Base-by-base conservation (phyloP, 2,329 filamentous ascomycete genomes). In the Cytospora leucostoma region DNA sequence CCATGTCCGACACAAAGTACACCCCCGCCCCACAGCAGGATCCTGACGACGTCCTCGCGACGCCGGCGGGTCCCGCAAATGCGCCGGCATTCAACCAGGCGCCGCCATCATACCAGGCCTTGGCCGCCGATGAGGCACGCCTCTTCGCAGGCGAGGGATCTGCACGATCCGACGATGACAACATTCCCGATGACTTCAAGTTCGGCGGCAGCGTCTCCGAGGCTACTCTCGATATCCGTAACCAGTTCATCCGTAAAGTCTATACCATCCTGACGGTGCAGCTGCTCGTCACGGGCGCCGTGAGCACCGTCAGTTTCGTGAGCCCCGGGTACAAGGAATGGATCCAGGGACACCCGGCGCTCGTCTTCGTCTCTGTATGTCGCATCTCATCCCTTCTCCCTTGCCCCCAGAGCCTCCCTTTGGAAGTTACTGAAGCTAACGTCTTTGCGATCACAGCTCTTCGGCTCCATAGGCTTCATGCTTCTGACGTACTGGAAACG, bases 231-330 rank as follows among this genome's bases (percentile, higher is more conserved):
- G 93, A 96, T 72, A 97, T 99, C 74, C 91, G 94, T 70, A 96
- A 97, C 87, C 91, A 95, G 78, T 99, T 97, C 77, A 84, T 97
- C 71, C 89, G 93, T 78, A 98, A 98, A 82, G 95, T 99, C 74
- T 99, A 99, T 80, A 90, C 93, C 64, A 99, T 99, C 77, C 84
- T 99, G 79, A 96, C 95, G n/a, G 88, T 92, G 58, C 95, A 99
- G 76, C 88, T 99, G 60, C 81, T 98, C 73, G 87, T 89, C 63
- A 99, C 95, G 8, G 90, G 89, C 44, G 83, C 85, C 66, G 83
- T 98, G 69, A 93, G 90, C 79, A 85, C 88, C 66, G 78, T 97
- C 70, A 95, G 90, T 69, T 98, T 98, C 84, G 91, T 92, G 78
- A 96, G 86, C 78, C 72, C 77, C 12, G 79, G 81, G 62, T 99